These are phyloP conservation scores for Tolypocladium pustulatum DNA, from an alignment of 2,329 filamentous ascomycete genomes.

Conservation along the genomic window DNA sequence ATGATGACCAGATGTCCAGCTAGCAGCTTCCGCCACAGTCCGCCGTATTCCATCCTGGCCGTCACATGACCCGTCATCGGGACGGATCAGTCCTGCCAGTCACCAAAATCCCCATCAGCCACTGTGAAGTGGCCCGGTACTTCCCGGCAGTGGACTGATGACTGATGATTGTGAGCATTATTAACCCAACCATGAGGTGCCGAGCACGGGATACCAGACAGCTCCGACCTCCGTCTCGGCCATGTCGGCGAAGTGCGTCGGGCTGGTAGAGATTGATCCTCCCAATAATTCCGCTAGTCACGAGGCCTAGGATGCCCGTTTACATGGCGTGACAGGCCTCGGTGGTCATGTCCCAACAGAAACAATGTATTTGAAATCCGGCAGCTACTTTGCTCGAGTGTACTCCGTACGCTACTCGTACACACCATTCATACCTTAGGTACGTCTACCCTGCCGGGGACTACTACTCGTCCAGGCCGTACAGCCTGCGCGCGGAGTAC, in stretches of 20 bases:
- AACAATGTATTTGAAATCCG: neutral
- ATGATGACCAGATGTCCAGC: neutral
- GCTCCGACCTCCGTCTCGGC: neutral
- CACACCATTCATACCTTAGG: neutral
- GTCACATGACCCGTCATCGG: conserved; percentile 14
- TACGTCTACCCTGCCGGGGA: neutral
- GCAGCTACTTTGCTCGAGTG: no score
- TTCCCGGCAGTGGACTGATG: neutral
- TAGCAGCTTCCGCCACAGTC: conserved; percentile 14
- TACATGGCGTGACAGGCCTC: neutral
- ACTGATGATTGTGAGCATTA: neutral
- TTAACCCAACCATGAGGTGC: neutral
- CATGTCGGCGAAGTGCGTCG: neutral
- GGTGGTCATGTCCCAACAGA: neutral
- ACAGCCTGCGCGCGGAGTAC: neutral
- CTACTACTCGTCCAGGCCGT: neutral
- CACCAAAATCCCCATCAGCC: neutral
- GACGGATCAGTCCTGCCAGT: no score
- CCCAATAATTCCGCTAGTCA: neutral
- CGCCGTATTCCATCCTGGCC: conserved; percentile 5
- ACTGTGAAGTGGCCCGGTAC: neutral
- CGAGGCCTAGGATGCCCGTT: neutral
- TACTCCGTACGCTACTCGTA: neutral
- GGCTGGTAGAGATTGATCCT: neutral
- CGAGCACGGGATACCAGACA: neutral